These are phyloP conservation scores for Collybiopsis luxurians DNA, from an alignment of 768 basidiomycete genomes.

Conservation along the genomic window DNA sequence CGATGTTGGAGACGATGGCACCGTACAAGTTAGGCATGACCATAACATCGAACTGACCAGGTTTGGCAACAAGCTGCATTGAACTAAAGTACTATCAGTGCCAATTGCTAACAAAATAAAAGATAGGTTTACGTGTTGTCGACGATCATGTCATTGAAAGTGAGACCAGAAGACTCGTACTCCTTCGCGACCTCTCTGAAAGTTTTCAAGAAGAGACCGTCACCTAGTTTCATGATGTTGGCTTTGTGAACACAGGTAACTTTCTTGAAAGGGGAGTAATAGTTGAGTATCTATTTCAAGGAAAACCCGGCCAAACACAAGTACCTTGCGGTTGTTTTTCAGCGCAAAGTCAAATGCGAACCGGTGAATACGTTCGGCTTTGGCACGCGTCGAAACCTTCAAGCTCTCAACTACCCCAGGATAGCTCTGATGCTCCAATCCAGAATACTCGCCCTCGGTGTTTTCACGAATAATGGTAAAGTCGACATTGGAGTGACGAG, in stretches of 20 bases:
- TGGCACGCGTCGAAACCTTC: slow-evolving; percentile 94
- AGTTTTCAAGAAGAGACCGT: slow-evolving; percentile 97
- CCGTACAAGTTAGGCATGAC: slow-evolving; percentile 98
- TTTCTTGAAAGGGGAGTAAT: slow-evolving; percentile 71
- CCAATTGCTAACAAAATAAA: neutral
- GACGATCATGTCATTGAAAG: slow-evolving; percentile 97
- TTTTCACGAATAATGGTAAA: slow-evolving; percentile 99
- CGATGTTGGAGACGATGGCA: slow-evolving; percentile 97
- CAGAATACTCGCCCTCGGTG: slow-evolving; percentile 99
- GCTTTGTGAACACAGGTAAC: slow-evolving; percentile 99
- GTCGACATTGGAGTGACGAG: slow-evolving; percentile 95
- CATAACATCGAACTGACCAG: slow-evolving; percentile 98
- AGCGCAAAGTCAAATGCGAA: slow-evolving; percentile 99
- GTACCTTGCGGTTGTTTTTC: slow-evolving; percentile 95
- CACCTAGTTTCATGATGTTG: slow-evolving; percentile 99
- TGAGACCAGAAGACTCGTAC: slow-evolving; percentile 90
- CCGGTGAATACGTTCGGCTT: slow-evolving; percentile 93
- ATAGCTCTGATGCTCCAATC: slow-evolving; percentile 95
- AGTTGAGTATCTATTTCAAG: neutral
- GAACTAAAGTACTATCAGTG: slow-evolving; percentile 51
- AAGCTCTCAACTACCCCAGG: slow-evolving; percentile 98
- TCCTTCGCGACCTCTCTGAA: slow-evolving; percentile 97
- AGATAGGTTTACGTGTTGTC: slow-evolving; percentile 80
- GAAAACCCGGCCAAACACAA: slow-evolving; percentile 10
- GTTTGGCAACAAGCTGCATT: slow-evolving; percentile 98